Base-by-base conservation (phyloP, 805 yeast species). In the Saturnispora gosingensis region DNA sequence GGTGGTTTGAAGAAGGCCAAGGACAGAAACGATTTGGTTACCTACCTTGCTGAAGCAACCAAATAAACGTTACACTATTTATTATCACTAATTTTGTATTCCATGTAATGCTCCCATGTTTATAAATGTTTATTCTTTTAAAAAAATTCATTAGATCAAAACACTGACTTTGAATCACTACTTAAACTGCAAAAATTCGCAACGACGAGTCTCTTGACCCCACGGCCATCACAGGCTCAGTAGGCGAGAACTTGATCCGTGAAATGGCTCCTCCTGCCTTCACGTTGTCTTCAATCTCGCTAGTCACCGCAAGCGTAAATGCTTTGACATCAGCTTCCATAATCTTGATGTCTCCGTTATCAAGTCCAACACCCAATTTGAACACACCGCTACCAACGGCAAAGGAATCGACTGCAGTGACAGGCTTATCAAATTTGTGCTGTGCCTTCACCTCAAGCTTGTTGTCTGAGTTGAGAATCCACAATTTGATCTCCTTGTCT, bases 1-100 rank as follows among this genome's bases (percentile, higher is more conserved):
- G 99, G 97, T 77, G 99, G 99, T 78, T 82, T 93, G 75, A 93
- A 93, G 90, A 93, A 93, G 82, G 84, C 89, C 60, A 91, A 89
- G 85, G 99, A 93, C 81, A 88, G 98, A 84, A 87, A 88, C 77
- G 98, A 93, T 73, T 77, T 93, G 72, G 75, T 91, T 67, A 81
- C 98, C 65, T 91, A 88, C 85, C 79, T 91, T 70, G 67, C 65
- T 42, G 63, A 66, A 53, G 82, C 83, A 53, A 59, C 73, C 59
- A 77, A 77, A 72, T 77, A 75, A 67, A 54, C 36, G 15, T 24
- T 24, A 22, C n/a, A 16, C 20, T 27, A 10, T 20, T 44, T 44
- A 34, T 20, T 11, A 25, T 30, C 39, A 15, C 15, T 18, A 30
- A 25, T 16, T 11, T 25, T 45, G 32, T 45, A 34, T 25, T 45